A percentile compares a stretch with the other conserved stretches of the same genome.
These are phyloP conservation scores for Anacardium occidentale DNA, from an alignment of 345 rosid species.

Conservation along the genomic window DNA sequence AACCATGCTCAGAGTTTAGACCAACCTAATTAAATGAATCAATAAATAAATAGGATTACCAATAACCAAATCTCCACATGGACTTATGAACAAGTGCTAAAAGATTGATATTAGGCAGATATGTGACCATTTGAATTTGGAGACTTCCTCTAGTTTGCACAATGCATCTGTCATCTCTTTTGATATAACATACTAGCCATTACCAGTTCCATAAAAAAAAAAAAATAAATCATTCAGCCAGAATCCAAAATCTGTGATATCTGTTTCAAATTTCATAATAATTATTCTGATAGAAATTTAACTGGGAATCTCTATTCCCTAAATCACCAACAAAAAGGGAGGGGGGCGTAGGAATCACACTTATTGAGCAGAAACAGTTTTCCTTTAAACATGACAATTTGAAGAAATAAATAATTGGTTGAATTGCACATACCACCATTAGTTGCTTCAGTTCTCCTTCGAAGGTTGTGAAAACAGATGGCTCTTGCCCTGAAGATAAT, in stretches of 20 bases:
- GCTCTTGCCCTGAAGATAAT: constrained; percentile 39
- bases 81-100: background rate
- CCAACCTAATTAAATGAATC: constrained; percentile 62
- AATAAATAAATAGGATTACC: constrained; percentile 15
- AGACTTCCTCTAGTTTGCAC: background rate
- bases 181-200: background rate
- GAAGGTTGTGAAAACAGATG: constrained; percentile 44
- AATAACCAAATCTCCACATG: background rate
- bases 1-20: constrained; percentile 64
- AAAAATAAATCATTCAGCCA: too few species aligned
- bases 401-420: background rate
- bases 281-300: background rate
- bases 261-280: constrained; percentile 2
- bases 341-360: background rate
- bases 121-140: background rate
- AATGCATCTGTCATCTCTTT: background rate
- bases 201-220: too few species aligned
- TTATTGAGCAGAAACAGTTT: background rate
- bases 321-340: background rate
- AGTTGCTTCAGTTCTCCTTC: constrained; percentile 71
- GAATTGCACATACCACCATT: constrained; percentile 54
- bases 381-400: background rate
- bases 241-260: background rate
- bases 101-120: background rate
- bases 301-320: background rate